Conservation (phyloP, 257 asterid species). For the Datura wrightii region DNA sequence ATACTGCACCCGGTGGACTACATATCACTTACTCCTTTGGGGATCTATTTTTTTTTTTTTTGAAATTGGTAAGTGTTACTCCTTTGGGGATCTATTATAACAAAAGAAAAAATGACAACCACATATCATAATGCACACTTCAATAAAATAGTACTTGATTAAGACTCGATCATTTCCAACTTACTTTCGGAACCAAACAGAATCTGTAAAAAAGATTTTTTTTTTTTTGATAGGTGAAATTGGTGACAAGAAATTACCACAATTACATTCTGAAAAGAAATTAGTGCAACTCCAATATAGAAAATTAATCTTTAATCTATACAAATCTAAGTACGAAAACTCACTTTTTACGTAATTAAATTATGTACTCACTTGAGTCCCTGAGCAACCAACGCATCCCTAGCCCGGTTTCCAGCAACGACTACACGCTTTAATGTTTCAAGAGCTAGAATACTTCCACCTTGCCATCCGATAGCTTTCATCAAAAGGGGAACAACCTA, state of each 20-base stretch:
- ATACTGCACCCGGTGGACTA: background rate
- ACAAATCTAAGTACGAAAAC: background rate
- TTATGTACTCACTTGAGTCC: constrained; percentile 81
- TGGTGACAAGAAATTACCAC: background rate
- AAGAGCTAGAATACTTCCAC: constrained; percentile 98
- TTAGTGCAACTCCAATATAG: background rate
- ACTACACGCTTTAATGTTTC: constrained; percentile 97
- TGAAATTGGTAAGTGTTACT: background rate
- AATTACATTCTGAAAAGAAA: background rate
- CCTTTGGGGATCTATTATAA: constrained; percentile 1
- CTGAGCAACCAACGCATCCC: constrained; percentile 99
- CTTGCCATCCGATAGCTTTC: constrained; percentile 99
- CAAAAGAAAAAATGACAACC: background rate
- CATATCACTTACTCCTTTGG: too few species aligned
- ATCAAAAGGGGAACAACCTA: constrained; percentile 97
- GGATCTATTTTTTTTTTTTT: too few species aligned
- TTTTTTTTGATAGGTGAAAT: constrained; percentile 10
- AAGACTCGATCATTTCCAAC: background rate
- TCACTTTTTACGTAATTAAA: constrained; percentile 4
- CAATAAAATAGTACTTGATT: constrained; percentile 8
- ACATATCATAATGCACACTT: background rate
- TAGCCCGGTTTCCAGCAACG: constrained; percentile 94
- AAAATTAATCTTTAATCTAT: constrained; percentile 9
- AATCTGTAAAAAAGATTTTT: background rate
- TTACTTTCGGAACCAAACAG: background rate